phyloP scores from a whole-genome alignment of 2,329 filamentous ascomycete genomes.

The Ramichloridium luteum region DNA sequence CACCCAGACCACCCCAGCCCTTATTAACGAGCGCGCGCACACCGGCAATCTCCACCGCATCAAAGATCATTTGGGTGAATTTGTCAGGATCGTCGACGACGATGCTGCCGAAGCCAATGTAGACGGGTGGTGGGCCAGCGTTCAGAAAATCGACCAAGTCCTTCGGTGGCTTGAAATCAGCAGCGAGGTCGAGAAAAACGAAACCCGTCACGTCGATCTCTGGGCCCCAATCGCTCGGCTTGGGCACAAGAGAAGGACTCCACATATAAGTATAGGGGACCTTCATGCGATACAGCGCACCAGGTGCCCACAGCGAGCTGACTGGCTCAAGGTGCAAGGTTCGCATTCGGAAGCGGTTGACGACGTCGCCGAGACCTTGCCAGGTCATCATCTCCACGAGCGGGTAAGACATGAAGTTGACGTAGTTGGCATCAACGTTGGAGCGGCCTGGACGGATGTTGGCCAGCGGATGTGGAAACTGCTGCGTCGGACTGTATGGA shows the following conservation, averaged over 20 bases:
- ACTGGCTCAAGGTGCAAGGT: conserved; percentile 61
- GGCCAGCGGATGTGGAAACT: conserved; percentile 66
- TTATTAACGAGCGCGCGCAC: conserved; percentile 62
- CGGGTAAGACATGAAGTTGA: conserved; percentile 71
- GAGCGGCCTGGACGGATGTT: conserved; percentile 52
- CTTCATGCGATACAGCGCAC: conserved; percentile 57
- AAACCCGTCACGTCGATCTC: conserved; percentile 26
- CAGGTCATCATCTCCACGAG: conserved; percentile 64
- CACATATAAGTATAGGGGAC: conserved; percentile 62
- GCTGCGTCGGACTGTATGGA: conserved; percentile 62
- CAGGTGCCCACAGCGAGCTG: conserved; percentile 65
- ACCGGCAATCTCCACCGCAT: conserved; percentile 52
- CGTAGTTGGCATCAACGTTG: conserved; percentile 59
- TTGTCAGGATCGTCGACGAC: conserved; percentile 59
- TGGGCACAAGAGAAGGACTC: conserved; percentile 23
- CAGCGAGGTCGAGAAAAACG: conserved; percentile 25
- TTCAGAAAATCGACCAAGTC: conserved; percentile 39
- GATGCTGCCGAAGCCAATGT: conserved; percentile 67
- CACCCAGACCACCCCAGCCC: conserved; percentile 62
- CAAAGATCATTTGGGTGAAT: conserved; percentile 60
- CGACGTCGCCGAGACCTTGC: conserved; percentile 56
- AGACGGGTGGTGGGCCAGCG: conserved; percentile 49
- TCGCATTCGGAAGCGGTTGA: conserved; percentile 60
- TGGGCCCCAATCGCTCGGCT: conserved; percentile 33
- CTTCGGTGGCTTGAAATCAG: conserved; percentile 23